phyloP scores from a whole-genome alignment of 306 rosid genomes.

The Cucurbita maxima region DNA sequence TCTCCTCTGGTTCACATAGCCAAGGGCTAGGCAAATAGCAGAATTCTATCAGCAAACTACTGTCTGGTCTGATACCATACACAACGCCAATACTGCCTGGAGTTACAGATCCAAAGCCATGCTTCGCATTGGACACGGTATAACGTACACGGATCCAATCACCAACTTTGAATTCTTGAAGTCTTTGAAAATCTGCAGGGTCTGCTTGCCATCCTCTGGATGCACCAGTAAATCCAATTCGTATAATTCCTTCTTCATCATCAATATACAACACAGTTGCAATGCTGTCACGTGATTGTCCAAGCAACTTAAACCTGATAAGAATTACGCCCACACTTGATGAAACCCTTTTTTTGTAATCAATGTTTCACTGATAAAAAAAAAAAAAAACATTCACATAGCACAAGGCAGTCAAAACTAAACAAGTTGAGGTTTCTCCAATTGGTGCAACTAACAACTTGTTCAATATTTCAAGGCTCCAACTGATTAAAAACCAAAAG shows the following conservation, averaged over 20 bases:
- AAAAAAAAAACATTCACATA: neutral
- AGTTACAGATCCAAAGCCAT: conserved; percentile 90
- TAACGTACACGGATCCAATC: conserved; percentile 98
- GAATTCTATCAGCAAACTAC: conserved; percentile 76
- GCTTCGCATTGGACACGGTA: conserved; percentile 82
- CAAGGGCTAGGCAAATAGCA: conserved; percentile 95
- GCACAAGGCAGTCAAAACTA: neutral
- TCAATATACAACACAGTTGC: conserved; percentile 96
- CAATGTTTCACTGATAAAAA: neutral
- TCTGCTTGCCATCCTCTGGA: conserved; percentile 99
- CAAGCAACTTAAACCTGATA: conserved; percentile 95
- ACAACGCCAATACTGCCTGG: conserved; percentile 99
- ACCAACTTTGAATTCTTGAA: conserved; percentile 96
- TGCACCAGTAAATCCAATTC: conserved; percentile 99
- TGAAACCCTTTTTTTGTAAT: neutral
- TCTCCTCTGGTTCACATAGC: conserved; percentile 99
- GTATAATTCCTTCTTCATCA: conserved; percentile 80
- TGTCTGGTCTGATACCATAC: conserved; percentile 91
- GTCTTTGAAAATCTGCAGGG: conserved; percentile 99
- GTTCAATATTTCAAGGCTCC: neutral
- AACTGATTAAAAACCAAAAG: neutral
- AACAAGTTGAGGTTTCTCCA: neutral
- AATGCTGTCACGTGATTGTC: conserved; percentile 89
- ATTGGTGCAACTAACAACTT: neutral
- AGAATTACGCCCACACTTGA: neutral